Evolutionary conservation across 208 protist species (phyloP).

Genomic region (Leishmania turanica): DNA sequence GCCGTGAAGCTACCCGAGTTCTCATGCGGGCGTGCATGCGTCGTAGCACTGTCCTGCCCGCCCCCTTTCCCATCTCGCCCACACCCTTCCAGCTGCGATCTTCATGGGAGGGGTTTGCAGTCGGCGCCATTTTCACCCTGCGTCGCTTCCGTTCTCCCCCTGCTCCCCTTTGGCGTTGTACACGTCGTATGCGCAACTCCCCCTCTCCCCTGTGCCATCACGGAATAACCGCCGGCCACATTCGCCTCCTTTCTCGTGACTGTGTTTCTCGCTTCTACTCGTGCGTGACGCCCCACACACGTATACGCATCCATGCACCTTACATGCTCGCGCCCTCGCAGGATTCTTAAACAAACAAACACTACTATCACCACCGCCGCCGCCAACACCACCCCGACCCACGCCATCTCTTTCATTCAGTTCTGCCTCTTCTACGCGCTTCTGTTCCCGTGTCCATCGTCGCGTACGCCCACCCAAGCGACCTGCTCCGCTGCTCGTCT

Average conservation of each 20-base stretch:
- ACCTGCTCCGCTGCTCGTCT: background rate
- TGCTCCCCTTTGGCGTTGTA: background rate
- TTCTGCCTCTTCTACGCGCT: background rate
- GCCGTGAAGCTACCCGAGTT: background rate
- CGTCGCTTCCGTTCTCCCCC: background rate
- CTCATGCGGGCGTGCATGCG: background rate
- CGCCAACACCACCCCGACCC: background rate
- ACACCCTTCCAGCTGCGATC: background rate
- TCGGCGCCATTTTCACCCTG: too few species aligned
- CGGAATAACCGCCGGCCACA: background rate
- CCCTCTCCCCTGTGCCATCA: background rate
- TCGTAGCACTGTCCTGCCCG: background rate
- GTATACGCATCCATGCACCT: background rate
- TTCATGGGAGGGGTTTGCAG: background rate
- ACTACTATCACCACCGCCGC: background rate
- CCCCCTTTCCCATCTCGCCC: background rate
- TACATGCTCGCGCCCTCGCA: background rate
- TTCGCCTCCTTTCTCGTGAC: background rate
- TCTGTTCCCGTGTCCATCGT: background rate
- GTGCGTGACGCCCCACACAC: background rate
- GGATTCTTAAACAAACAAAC: background rate
- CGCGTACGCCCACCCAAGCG: background rate
- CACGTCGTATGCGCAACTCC: background rate
- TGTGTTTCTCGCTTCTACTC: background rate
- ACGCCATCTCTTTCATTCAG: background rate